Base-by-base conservation (phyloP, 169 alveolate species). In the Plasmodium yoelii region DNA sequence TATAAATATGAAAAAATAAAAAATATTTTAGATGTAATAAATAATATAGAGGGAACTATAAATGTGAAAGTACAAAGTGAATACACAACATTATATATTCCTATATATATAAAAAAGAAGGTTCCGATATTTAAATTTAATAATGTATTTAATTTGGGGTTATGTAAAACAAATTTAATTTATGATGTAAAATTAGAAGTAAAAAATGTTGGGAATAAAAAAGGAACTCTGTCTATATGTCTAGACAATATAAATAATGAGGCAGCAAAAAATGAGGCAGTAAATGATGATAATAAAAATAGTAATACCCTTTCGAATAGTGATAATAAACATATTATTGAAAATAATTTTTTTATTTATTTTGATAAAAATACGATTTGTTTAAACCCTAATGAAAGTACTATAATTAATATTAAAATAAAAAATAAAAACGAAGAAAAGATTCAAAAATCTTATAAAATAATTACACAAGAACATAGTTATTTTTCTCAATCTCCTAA, bases 91-190 rank as follows among this genome's bases (percentile, higher is more conserved):
- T 12, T 64, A 34, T 10, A 18, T 42, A 80, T 80, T 18, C 90
- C 90, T 9, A 65, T 80, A 6, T 80, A 80, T 39, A 80, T 80
- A 26, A 80, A 80, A 57, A 80, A 80, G n/a, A 80, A 69, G 13
- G 69, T 80, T 0, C 68, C 90, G 3, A 12, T 80, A 24, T 80
- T 80, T 34, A n/a, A 42, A 44, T 80, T 39, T 60, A 59, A 80
- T 53, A 57, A 60, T 18, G 42, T 80, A 6, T 26, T 80, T 15
- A 80, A 80, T 22, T 53, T 80, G n/a, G 90, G 90, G 18, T 22
- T 80, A 34, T 80, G 90, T 47, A 80, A 80, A 55, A 57, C 5
- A 24, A 67, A 67, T 64, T 6, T 53, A 34, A 65, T 80, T 9
- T 80, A 80, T 51, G 61, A 80, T 18, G 34, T 28, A 19, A n/a